These are phyloP conservation scores for Yarrowia deformans DNA, from an alignment of 805 yeast genomes.

Conservation along the genomic window DNA sequence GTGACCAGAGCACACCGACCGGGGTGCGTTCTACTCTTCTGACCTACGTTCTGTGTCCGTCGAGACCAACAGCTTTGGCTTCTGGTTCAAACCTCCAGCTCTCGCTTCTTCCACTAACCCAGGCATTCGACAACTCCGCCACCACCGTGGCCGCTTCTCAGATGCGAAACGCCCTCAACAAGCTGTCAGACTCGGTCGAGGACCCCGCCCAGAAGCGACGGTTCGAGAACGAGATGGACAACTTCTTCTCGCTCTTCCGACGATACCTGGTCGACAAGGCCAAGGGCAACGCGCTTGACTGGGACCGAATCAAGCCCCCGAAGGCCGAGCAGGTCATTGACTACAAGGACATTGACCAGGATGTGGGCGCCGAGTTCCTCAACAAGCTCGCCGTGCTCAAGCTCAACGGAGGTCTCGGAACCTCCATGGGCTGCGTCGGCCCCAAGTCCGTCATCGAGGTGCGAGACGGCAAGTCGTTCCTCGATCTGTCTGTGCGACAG, in stretches of 20 bases:
- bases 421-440: slow-evolving; percentile 99
- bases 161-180: slow-evolving; percentile 95
- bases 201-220: slow-evolving; percentile 55
- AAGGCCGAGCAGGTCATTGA: slow-evolving; percentile 86
- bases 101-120: too few species aligned
- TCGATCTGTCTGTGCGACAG: slow-evolving; percentile 95
- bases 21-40: too few species aligned
- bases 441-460: slow-evolving; percentile 98
- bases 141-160: slow-evolving; percentile 96
- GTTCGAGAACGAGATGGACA: slow-evolving; percentile 92
- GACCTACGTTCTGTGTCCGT: too few species aligned
- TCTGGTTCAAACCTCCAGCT: too few species aligned
- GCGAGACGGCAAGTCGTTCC: slow-evolving; percentile 96
- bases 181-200: slow-evolving; percentile 80
- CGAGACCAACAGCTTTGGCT: too few species aligned
- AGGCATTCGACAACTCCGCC: slow-evolving; percentile 91
- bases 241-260: slow-evolving; percentile 91
- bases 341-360: slow-evolving; percentile 62
- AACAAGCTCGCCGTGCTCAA: slow-evolving; percentile 92
- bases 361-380: slow-evolving; percentile 58
- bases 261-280: slow-evolving; percentile 91
- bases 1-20: too few species aligned
- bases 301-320: slow-evolving; percentile 97
- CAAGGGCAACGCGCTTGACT: slow-evolving; percentile 79
- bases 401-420: slow-evolving; percentile 97